These are phyloP conservation scores for Apiospora saccharicola DNA, from an alignment of 2,329 filamentous ascomycete species.

Conservation along the genomic window DNA sequence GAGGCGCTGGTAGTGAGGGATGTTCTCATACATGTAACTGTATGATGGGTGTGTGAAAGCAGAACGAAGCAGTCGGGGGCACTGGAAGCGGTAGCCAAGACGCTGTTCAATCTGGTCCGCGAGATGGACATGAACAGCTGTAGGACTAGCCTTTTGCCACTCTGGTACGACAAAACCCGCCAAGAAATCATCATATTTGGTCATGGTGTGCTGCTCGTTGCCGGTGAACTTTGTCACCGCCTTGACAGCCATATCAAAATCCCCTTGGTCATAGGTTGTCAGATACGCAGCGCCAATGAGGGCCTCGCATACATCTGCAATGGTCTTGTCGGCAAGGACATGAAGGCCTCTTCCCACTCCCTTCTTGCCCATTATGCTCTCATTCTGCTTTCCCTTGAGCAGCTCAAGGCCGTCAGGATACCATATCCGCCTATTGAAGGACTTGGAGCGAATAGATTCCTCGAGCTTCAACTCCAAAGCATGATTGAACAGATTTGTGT, in stretches of 20 bases:
- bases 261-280: constrained; percentile 48
- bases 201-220: constrained; percentile 73
- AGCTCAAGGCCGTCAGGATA: constrained; percentile 83
- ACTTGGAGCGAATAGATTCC: constrained; percentile 82
- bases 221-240: constrained; percentile 75
- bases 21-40: constrained; percentile 74
- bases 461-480: constrained; percentile 72
- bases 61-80: constrained; percentile 79
- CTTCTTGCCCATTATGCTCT: constrained; percentile 68
- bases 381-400: constrained; percentile 73
- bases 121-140: constrained; percentile 73
- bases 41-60: constrained; percentile 91
- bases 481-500: constrained; percentile 84
- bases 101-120: constrained; percentile 68
- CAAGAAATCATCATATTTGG: constrained; percentile 76
- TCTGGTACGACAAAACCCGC: constrained; percentile 70
- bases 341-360: constrained; percentile 62
- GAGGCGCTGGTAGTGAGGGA: constrained; percentile 88
- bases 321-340: constrained; percentile 82
- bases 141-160: constrained; percentile 71
- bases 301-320: constrained; percentile 94
- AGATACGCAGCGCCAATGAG: constrained; percentile 86
- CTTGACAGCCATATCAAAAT: constrained; percentile 65
- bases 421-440: constrained; percentile 85
- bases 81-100: constrained; percentile 70